Percentiles rank a stretch among this genome's conserved stretches.
Evolutionary conservation across 2,329 filamentous ascomycete genomes (phyloP).

Genomic region (Fusarium dimerum): DNA sequence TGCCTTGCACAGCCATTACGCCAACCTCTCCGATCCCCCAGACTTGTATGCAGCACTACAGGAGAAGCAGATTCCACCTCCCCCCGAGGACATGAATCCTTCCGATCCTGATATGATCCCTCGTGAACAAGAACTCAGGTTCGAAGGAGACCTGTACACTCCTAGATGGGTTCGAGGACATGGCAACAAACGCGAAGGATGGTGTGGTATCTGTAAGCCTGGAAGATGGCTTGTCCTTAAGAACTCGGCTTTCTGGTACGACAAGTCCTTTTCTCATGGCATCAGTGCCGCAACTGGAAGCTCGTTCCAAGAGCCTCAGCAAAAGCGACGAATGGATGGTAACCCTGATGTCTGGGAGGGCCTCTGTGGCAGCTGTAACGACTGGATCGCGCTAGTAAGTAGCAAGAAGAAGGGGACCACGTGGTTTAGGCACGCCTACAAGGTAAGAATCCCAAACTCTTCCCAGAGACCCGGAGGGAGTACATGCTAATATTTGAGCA

Average conservation of each 20-base stretch:
- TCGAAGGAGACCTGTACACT: constrained; percentile 80
- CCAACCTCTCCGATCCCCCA: constrained; percentile 72
- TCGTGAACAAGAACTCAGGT: constrained; percentile 77
- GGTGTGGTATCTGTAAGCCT: constrained; percentile 87
- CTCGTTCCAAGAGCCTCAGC: constrained; percentile 75
- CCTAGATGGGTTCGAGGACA: constrained; percentile 83
- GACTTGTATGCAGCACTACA: constrained; percentile 75
- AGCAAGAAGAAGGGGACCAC: constrained; percentile 92
- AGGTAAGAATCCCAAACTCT: constrained; percentile 53
- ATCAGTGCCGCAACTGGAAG: constrained; percentile 80
- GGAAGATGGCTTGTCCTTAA: constrained; percentile 85
- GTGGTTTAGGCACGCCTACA: constrained; percentile 89
- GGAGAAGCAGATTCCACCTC: constrained; percentile 72
- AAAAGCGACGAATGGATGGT: constrained; percentile 74
- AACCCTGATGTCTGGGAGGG: constrained; percentile 83
- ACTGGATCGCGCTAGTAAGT: constrained; percentile 80
- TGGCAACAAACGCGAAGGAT: constrained; percentile 84
- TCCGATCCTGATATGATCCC: constrained; percentile 73
- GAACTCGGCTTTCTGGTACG: constrained; percentile 92
- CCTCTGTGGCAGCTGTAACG: constrained; percentile 74
- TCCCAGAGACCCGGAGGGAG: background rate
- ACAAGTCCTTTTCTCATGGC: constrained; percentile 87
- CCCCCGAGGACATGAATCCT: constrained; percentile 80
- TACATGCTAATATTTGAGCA: constrained; percentile 35
- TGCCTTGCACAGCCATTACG: constrained; percentile 67